A percentile compares a stretch with the other conserved stretches of the same genome.
Evolutionary conservation across 2,329 filamentous ascomycete genomes (phyloP).

Genomic region (Zasmidium citrigriseum): DNA sequence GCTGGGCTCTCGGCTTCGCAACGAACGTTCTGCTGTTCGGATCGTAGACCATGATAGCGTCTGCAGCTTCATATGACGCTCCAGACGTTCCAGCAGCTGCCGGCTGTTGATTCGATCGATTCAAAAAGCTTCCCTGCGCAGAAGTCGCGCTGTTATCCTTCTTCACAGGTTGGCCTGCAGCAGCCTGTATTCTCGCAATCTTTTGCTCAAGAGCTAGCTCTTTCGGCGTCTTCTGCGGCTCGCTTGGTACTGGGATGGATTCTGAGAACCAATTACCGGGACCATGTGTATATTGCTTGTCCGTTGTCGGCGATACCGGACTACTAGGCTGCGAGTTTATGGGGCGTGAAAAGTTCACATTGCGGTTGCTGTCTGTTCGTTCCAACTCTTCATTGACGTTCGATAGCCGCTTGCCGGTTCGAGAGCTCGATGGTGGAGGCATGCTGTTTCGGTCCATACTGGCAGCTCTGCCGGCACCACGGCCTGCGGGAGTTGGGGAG

Average conservation of each 20-base stretch:
- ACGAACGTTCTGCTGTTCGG: slow-evolving; percentile 32
- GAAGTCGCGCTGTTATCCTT: slow-evolving; percentile 15
- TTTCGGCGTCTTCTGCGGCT: slow-evolving; percentile 2
- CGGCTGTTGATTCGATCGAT: slow-evolving; percentile 10
- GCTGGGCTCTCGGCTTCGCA: slow-evolving; percentile 23
- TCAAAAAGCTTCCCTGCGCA: slow-evolving; percentile 15
- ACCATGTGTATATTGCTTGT: slow-evolving; percentile 29
- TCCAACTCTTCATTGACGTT: slow-evolving; percentile 45
- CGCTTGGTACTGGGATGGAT: slow-evolving; percentile 52
- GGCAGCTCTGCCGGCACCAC: slow-evolving; percentile 29
- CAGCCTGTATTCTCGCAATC: slow-evolving; percentile 21
- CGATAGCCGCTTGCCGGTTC: slow-evolving; percentile 37
- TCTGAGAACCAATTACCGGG: slow-evolving; percentile 60
- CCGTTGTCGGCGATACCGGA: slow-evolving; percentile 19
- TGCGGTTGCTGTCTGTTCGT: slow-evolving; percentile 42
- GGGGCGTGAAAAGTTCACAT: slow-evolving; percentile 57
- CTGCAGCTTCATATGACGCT: slow-evolving; percentile 24
- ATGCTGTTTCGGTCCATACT: slow-evolving; percentile 32
- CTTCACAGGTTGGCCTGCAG: slow-evolving; percentile 21
- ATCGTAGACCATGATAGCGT: slow-evolving; percentile 34
- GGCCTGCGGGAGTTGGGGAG: slow-evolving; percentile 41
- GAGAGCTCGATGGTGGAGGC: slow-evolving; percentile 15
- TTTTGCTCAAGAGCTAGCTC: slow-evolving; percentile 20
- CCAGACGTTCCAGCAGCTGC: slow-evolving; percentile 11
- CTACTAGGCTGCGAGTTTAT: slow-evolving; percentile 45